phyloP scores from a whole-genome alignment of 2,329 filamentous ascomycete species.

The Scedosporium apiospermum region DNA sequence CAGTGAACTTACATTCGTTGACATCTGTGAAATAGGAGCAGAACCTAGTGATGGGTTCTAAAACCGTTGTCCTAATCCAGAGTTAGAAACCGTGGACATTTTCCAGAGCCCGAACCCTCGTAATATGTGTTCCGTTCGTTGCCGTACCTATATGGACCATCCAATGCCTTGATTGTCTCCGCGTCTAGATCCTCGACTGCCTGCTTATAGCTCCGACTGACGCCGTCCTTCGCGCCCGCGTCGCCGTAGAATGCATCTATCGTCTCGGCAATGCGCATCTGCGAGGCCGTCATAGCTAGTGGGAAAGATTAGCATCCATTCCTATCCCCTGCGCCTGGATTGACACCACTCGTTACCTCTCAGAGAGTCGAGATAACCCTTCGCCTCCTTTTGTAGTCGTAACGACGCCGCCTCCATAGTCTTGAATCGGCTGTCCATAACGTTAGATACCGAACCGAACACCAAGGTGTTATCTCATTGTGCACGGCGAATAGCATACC shows the following conservation, averaged over 20 bases:
- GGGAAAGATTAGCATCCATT: not conserved
- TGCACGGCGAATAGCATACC: constrained; percentile 35
- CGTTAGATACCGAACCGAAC: constrained; percentile 12
- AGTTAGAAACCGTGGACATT: constrained; percentile 10
- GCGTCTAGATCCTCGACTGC: constrained; percentile 95
- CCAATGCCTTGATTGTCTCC: constrained; percentile 95
- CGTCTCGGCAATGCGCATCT: constrained; percentile 98
- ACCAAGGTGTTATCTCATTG: constrained; percentile 2
- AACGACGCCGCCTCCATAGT: constrained; percentile 94
- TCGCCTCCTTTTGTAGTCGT: constrained; percentile 92
- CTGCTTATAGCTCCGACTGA: constrained; percentile 95
- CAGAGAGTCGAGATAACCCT: constrained; percentile 92
- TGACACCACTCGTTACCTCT: constrained; percentile 49
- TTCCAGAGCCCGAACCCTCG: no score
- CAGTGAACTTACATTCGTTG: constrained; percentile 66
- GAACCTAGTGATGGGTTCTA: constrained; percentile 92
- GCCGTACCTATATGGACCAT: constrained; percentile 77
- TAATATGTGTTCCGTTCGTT: no score
- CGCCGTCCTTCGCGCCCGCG: constrained; percentile 85
- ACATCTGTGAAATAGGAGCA: constrained; percentile 98
- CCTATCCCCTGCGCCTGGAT: not conserved
- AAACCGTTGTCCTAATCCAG: constrained; percentile 63
- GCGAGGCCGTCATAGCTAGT: constrained; percentile 92
- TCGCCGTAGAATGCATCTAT: constrained; percentile 99
- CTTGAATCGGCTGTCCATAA: constrained; percentile 67